Conservation (phyloP, 805 yeast species). For the Wickerhamiella bombiphila region DNA sequence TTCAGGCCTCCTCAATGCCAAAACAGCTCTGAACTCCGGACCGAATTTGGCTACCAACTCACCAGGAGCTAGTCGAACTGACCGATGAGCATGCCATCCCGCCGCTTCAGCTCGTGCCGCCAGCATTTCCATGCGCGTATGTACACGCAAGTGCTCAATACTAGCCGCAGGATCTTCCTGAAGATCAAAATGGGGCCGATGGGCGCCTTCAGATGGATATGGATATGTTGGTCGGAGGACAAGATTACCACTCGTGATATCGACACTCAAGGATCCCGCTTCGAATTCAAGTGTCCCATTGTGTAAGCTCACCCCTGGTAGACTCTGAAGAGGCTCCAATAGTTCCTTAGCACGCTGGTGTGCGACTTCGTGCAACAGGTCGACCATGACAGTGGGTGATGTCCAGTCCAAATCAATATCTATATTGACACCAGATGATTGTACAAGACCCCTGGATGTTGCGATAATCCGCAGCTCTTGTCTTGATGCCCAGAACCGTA, state of each 20-base stretch:
- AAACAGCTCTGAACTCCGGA: slow-evolving; percentile 9
- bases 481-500: slow-evolving; percentile 47
- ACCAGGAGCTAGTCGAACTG: slow-evolving; percentile 34
- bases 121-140: slow-evolving; percentile 36
- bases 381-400: not conserved
- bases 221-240: slow-evolving; percentile 11
- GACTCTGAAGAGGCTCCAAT: not conserved
- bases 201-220: slow-evolving; percentile 4
- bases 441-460: not conserved
- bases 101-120: slow-evolving; percentile 41
- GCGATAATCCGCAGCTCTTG: not conserved
- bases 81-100: slow-evolving; percentile 53
- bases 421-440: too few relatives aligned
- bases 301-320: too few relatives aligned
- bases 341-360: not conserved
- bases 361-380: not conserved
- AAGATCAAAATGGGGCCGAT: not conserved
- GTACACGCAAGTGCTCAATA: slow-evolving; percentile 30
- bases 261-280: slow-evolving; percentile 8
- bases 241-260: slow-evolving; percentile 15
- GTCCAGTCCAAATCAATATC: not conserved
- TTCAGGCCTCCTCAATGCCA: slow-evolving; percentile 22
- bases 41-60: slow-evolving; percentile 29
- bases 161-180: not conserved
- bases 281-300: slow-evolving; percentile 1